Conservation (phyloP, 2,329 filamentous ascomycete species). For the Podosphaera aphanis region DNA sequence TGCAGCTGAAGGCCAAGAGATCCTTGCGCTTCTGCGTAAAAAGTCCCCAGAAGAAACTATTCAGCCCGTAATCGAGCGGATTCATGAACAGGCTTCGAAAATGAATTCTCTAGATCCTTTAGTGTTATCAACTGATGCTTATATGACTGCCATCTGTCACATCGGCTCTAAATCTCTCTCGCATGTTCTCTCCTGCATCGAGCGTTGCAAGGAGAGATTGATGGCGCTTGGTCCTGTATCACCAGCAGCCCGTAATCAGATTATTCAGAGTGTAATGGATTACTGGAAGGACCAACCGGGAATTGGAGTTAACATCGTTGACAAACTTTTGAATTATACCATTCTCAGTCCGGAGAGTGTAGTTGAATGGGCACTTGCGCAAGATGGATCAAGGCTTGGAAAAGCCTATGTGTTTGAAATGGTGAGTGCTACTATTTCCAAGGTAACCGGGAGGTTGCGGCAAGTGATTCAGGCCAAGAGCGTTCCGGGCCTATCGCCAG, state of each 20-base stretch:
- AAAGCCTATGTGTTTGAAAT: conserved; percentile 70
- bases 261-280: conserved; percentile 68
- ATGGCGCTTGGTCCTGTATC: conserved; percentile 55
- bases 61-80: conserved; percentile 54
- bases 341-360: conserved; percentile 73
- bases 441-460: conserved; percentile 68
- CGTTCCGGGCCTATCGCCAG: conserved; percentile 29
- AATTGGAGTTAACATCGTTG: conserved; percentile 73
- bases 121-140: conserved; percentile 74
- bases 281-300: conserved; percentile 91
- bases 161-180: conserved; percentile 89
- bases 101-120: conserved; percentile 49
- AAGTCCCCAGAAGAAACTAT: conserved; percentile 75
- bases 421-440: conserved; percentile 66
- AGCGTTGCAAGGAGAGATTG: conserved; percentile 76
- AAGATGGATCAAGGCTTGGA: conserved; percentile 39
- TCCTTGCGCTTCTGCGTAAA: conserved; percentile 55
- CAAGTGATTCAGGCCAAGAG: conserved; percentile 47
- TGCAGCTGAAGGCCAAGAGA: conserved; percentile 58
- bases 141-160: conserved; percentile 80
- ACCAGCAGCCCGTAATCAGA: conserved; percentile 58
- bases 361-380: conserved; percentile 63
- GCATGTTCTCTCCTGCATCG: conserved; percentile 85
- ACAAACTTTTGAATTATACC: conserved; percentile 93
- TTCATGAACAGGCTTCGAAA: conserved; percentile 55